Base-by-base conservation (phyloP, 352 stramenopile genomes). In the Halophytophthora polymorphica region DNA sequence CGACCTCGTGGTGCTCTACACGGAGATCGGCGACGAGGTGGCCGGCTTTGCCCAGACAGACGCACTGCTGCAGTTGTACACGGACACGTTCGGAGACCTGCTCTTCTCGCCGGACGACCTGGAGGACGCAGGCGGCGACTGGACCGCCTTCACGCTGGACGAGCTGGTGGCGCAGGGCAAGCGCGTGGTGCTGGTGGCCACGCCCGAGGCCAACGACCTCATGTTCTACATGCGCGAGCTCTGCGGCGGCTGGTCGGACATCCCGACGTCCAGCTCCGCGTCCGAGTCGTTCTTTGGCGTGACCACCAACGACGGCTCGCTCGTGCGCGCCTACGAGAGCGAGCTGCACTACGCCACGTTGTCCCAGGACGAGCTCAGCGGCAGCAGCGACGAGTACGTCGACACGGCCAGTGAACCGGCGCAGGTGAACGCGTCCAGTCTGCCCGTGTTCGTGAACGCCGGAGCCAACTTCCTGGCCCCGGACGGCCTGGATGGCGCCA, bases 381-480 rank as follows among this genome's bases (percentile, higher is more conserved):
- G 63, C 10, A 44, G 41, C 13, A 61, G 31, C 13, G 38, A 33
- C 31, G 22, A 21, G n/a, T 28, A 45, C n/a, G 21, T 59, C 25
- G 55, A 62, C 50, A 64, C 61, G 4, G 52, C 54, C 8, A 58
- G 43, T 13, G 48, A 70, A 25, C 61, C 68, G 10, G 53, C 51
- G 0, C 29, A 62, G 14, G 33, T 88, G 28, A 72, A 69, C 17
- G 53, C 66, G 0, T 58, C 58, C 15, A 83, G 53, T 25, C n/a
- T 87, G 2, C 60, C 71, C 2, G 56, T 64, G 10, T 80, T 83
- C 33, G 61, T 82, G 42, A 66, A 70, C 19, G 71, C 71, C 0
- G 77, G 77, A n/a, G 71, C 82, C 28, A 88, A 88, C 46, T 58
- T 88, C 33, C 22, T 86, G 12, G 69, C 79, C 3, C 69, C 77